A percentile compares a stretch with the other conserved stretches of the same genome.
Conservation (phyloP, 2,329 filamentous ascomycete genomes). For the Xylaria sp. region DNA sequence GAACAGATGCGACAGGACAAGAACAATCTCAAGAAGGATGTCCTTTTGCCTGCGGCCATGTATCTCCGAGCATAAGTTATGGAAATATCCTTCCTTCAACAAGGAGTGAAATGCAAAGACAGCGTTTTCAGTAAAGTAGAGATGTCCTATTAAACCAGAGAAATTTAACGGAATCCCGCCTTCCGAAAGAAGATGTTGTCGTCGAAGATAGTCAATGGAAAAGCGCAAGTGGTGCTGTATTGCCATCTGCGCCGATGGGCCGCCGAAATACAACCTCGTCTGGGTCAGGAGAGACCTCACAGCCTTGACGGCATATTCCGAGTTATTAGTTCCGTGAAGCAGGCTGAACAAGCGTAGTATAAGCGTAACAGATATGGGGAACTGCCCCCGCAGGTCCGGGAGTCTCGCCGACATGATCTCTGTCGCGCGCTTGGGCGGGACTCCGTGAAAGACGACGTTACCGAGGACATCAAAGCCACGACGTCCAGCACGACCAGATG, state of each 20-base stretch:
- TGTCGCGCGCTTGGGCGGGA: conserved; percentile 62
- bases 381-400: conserved; percentile 76
- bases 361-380: conserved; percentile 74
- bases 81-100: conserved; percentile 71
- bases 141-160: conserved; percentile 67
- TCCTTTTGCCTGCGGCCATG: conserved; percentile 44
- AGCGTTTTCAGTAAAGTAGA: conserved; percentile 77
- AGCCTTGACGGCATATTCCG: conserved; percentile 62
- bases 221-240: conserved; percentile 78
- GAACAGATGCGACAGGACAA: conserved; percentile 73
- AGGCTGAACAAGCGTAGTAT: conserved; percentile 70
- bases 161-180: conserved; percentile 71
- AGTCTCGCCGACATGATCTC: conserved; percentile 73
- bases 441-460: conserved; percentile 76
- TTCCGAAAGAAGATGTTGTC: conserved; percentile 65
- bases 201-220: conserved; percentile 76
- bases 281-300: conserved; percentile 71
- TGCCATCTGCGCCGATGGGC: conserved; percentile 66
- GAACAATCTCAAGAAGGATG: conserved; percentile 62
- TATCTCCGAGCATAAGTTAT: conserved; percentile 61
- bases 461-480: conserved; percentile 80
- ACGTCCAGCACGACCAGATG: conserved; percentile 75
- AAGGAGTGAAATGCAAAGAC: conserved; percentile 78
- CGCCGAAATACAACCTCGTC: conserved; percentile 70
- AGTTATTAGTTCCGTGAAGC: conserved; percentile 66